Evolutionary conservation across 345 rosid genomes (phyloP).

Genomic region (Populus simonii): DNA sequence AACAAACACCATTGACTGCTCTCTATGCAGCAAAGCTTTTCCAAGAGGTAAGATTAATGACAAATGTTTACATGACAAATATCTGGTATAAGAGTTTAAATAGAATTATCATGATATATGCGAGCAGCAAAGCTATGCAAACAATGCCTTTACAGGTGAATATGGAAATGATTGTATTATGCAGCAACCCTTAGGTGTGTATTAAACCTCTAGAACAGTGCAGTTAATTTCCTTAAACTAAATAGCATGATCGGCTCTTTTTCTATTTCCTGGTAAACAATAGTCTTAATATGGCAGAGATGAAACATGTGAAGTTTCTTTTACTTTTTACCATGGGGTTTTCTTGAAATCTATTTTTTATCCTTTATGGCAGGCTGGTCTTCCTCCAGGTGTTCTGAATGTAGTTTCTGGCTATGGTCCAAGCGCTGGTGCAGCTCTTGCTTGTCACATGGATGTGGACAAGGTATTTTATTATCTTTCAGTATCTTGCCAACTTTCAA

Average conservation of each 20-base stretch:
- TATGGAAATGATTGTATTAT: neutral
- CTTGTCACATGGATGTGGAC: conserved; percentile 93
- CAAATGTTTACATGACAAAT: neutral
- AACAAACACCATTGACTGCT: conserved; percentile 34
- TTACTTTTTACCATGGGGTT: neutral
- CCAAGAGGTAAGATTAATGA: conserved; percentile 17
- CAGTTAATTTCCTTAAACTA: neutral
- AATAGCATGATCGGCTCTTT: neutral
- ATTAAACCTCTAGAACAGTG: neutral
- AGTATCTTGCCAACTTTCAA: neutral
- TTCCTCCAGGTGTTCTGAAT: conserved; percentile 87
- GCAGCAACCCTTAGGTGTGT: neutral
- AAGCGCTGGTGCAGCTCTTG: conserved; percentile 84
- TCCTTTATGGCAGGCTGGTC: conserved; percentile 62
- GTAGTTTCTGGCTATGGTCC: conserved; percentile 82
- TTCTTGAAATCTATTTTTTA: conserved; percentile 5
- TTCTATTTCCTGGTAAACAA: neutral
- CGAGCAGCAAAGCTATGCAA: neutral
- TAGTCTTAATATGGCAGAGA: neutral
- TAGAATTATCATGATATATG: neutral
- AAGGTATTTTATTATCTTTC: conserved; percentile 24
- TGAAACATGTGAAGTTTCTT: neutral
- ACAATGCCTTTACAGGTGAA: neutral
- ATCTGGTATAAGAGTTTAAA: neutral
- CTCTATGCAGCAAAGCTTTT: conserved; percentile 23